Evolutionary conservation across 2,329 filamentous ascomycete species (phyloP), one percentile per base, ranked within the genome.

Genomic region (Incumbomyces delicatus): DNA sequence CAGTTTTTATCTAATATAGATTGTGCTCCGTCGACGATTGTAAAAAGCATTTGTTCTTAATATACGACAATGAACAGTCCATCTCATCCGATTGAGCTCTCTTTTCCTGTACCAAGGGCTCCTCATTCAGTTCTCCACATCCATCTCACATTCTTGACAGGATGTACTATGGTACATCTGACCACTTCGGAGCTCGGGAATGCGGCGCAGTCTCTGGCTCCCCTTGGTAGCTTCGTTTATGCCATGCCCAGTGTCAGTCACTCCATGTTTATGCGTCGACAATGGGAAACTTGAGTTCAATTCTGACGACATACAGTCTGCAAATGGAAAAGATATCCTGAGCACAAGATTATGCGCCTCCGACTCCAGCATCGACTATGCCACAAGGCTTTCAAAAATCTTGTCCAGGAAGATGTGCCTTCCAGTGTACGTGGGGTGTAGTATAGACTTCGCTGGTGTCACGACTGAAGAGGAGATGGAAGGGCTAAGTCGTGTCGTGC

Each of bases 391-490:
- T 50, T 87, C 92, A 1, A 92, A 86, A 63, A 75, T 95, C 2
- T 66, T 96, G 12, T 85, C 85, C n/a, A 78, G 80, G 45, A 83
- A 78, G 56, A 77, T 81, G 22, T 71, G 74, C 29, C 77, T 80
- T 52, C 88, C 88, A 1, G 81, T 86, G n/a, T 96, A 95, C 63
- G 86, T 96, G 14, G 86, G 86, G 17, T 94, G 86, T 61, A 95
- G 88, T 30, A 80, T 94, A 58, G 87, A 82, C 55, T 80, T 95
- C 53, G 77, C 77, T 12, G 87, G 87, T 8, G 84, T 87, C 16
- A 85, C 80, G 0, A 79, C 90, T 6, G 89, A 95, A 61, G 92
- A 96, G 70, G 90, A 96, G 68, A 89, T 95, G 80, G 87, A 90
- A 60, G 87, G 84, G 0, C 82, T 95, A 57, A 80, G 77, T 58